Conservation (phyloP, 2,329 filamentous ascomycete genomes). For the Mycocentrospora acerina region DNA sequence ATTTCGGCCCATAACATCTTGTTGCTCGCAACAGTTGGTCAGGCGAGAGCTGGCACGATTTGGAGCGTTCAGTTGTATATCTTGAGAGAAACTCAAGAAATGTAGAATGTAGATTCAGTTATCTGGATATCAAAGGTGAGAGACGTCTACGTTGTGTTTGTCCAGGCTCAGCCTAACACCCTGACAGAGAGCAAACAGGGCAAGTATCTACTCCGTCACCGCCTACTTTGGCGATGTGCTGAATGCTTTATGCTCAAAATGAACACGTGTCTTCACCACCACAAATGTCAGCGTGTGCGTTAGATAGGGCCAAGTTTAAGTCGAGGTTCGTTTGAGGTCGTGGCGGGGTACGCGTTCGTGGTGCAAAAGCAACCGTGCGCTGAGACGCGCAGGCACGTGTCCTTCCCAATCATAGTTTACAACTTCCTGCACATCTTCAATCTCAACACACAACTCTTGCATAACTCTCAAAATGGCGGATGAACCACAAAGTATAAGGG, state of each 20-base stretch:
- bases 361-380: too few species aligned
- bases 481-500: slow-evolving; percentile 56
- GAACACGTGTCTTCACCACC: too few species aligned
- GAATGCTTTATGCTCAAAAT: not conserved
- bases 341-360: slow-evolving; percentile 17
- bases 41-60: not conserved
- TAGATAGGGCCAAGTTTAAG: too few species aligned
- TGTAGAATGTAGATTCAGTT: not conserved
- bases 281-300: too few species aligned
- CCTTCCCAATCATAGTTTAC: not conserved
- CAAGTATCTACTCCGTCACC: slow-evolving; percentile 6
- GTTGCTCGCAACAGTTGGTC: not conserved
- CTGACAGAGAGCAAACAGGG: slow-evolving; percentile 17
- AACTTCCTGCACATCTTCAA: slow-evolving; percentile 3
- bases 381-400: slow-evolving; percentile 30
- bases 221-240: slow-evolving; percentile 4
- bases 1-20: slow-evolving; percentile 21
- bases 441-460: slow-evolving; percentile 1
- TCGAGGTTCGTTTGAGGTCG: not conserved
- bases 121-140: slow-evolving; percentile 5
- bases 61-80: too few species aligned
- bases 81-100: too few species aligned
- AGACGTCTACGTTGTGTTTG: slow-evolving; percentile 11
- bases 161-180: slow-evolving; percentile 3
- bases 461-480: slow-evolving; percentile 37